Evolutionary conservation across 2,329 filamentous ascomycete genomes (phyloP).

Genomic region (Aspergillus unguis): DNA sequence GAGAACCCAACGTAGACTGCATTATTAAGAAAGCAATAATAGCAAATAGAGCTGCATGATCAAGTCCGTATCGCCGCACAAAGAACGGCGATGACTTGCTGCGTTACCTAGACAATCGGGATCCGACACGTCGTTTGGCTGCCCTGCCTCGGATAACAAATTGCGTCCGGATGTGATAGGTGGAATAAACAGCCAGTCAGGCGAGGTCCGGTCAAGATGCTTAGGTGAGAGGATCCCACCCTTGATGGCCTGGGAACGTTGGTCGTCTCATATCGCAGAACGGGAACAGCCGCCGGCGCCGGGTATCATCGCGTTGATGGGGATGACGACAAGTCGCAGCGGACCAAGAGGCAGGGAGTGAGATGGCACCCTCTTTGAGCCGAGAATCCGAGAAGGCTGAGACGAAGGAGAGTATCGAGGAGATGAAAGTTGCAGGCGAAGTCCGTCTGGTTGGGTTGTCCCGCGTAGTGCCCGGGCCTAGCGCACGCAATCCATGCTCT

Average conservation of each 20-base stretch:
- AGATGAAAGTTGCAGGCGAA: not conserved
- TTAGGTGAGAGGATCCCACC: not conserved
- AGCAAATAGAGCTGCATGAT: not conserved
- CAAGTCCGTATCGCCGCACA: not conserved
- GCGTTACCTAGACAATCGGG: not conserved
- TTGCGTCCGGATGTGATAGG: not conserved
- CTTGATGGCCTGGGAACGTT: not conserved
- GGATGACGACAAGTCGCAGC: conserved; percentile 6
- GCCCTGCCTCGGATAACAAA: not conserved
- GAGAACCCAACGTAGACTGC: not conserved
- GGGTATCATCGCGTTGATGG: not conserved
- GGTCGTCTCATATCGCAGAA: conserved; percentile 1
- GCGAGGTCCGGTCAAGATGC: not conserved
- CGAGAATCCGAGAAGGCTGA: conserved; percentile 1
- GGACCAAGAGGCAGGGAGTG: not conserved
- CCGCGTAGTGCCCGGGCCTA: conserved; percentile 1
- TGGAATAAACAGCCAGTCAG: conserved; percentile 1
- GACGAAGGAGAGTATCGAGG: not conserved
- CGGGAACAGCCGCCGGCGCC: not conserved
- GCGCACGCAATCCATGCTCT: not conserved
- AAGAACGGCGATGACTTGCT: conserved; percentile 1
- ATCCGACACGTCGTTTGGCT: conserved; percentile 5
- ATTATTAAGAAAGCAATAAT: not conserved
- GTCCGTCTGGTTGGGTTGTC: conserved; percentile 10
- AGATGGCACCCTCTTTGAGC: not conserved